phyloP scores from a whole-genome alignment of 257 asterid species.

The Paraleonurus japonicus region DNA sequence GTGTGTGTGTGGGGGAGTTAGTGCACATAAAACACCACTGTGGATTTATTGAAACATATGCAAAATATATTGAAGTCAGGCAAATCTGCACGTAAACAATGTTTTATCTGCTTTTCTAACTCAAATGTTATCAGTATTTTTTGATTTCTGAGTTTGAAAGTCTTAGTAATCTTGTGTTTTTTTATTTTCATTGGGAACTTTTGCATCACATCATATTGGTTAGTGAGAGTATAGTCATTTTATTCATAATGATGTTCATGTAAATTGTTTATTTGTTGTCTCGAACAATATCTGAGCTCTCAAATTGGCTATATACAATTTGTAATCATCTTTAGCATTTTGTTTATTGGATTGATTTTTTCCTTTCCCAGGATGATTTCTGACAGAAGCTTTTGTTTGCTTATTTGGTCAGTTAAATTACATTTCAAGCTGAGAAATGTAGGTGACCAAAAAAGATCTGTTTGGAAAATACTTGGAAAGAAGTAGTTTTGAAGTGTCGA shows the following conservation, averaged over 20 bases:
- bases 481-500: background rate
- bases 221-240: background rate
- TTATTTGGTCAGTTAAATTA: background rate
- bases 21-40: too few species aligned
- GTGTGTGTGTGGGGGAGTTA: background rate
- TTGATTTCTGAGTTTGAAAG: background rate
- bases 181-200: background rate
- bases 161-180: background rate
- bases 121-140: background rate
- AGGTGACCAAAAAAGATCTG: background rate
- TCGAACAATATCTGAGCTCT: background rate
- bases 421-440: background rate
- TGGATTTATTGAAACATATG: too few species aligned
- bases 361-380: too few species aligned
- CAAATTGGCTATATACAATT: too few species aligned
- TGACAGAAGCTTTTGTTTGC: background rate
- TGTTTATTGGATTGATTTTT: too few species aligned
- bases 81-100: background rate
- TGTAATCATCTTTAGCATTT: background rate
- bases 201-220: background rate
- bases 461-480: background rate
- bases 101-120: background rate
- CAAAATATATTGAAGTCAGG: background rate
- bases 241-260: background rate
- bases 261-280: background rate